Evolutionary conservation across 2,329 filamentous ascomycete species (phyloP).

Genomic region (Diaporthe destruens): DNA sequence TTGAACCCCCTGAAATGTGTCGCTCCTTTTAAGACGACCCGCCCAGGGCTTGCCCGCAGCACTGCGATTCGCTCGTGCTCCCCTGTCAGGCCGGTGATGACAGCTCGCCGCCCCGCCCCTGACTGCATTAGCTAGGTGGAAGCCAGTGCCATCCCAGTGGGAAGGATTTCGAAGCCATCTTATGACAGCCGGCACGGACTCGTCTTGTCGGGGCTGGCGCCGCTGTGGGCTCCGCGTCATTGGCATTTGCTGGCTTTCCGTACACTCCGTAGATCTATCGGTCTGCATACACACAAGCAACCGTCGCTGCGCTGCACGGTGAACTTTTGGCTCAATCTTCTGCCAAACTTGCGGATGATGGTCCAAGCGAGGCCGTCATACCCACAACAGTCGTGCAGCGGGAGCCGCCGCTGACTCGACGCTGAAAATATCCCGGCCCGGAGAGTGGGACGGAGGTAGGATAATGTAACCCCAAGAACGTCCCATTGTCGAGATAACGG

Average conservation of each 20-base stretch:
- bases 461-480: constrained; percentile 14
- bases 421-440: constrained; percentile 12
- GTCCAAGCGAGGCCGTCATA: constrained; percentile 26
- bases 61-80: constrained; percentile 36
- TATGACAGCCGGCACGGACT: constrained; percentile 40
- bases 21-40: constrained; percentile 25
- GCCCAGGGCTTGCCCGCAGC: background rate
- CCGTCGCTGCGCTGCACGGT: background rate
- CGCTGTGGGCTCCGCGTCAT: constrained; percentile 15
- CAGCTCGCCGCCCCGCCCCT: constrained; percentile 39
- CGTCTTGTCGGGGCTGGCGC: constrained; percentile 31
- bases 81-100: constrained; percentile 39
- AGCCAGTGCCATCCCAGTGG: constrained; percentile 31
- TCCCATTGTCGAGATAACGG: constrained; percentile 28
- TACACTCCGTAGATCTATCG: background rate
- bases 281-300: constrained; percentile 9
- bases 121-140: constrained; percentile 39
- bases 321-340: background rate
- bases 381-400: constrained; percentile 21
- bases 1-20: constrained; percentile 19
- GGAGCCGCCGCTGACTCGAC: constrained; percentile 31
- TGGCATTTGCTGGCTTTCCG: background rate
- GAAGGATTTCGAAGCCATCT: constrained; percentile 34
- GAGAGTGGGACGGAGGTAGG: constrained; percentile 18
- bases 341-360: background rate